These are phyloP conservation scores for Hanseniaspora nectarophila DNA, from an alignment of 805 yeast species.

Conservation along the genomic window DNA sequence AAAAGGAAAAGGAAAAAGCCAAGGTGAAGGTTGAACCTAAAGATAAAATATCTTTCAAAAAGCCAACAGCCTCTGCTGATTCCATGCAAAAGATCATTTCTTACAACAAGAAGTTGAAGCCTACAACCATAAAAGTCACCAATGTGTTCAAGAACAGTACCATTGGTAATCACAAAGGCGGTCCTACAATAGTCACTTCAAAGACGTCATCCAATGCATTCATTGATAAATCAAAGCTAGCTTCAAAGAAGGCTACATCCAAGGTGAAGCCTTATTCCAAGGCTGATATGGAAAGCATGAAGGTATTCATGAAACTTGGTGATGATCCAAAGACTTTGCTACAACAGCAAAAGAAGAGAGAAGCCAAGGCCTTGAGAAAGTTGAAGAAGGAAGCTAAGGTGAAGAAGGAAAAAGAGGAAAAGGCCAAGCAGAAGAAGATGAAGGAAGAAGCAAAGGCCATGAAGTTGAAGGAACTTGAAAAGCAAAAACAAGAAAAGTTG, in stretches of 20 bases:
- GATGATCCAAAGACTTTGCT: neutral
- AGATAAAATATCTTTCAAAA: slow-evolving; percentile 15
- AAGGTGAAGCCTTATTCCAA: neutral
- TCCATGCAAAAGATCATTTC: neutral
- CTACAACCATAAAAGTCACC: neutral
- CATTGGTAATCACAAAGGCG: neutral
- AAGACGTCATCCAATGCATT: slow-evolving; percentile 2
- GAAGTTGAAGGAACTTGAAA: neutral
- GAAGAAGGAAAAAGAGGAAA: slow-evolving; percentile 3
- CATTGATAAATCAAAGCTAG: slow-evolving; percentile 3
- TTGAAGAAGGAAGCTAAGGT: neutral
- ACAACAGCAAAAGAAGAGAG: neutral
- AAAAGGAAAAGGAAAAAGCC: slow-evolving; percentile 19
- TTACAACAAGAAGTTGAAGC: neutral
- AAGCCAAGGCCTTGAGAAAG: neutral
- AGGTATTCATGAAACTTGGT: neutral
- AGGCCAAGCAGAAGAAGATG: neutral
- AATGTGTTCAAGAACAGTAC: slow-evolving; percentile 2
- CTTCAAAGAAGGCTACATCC: neutral
- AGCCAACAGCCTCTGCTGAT: slow-evolving; percentile 18
- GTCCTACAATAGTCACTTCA: neutral
- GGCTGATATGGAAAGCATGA: neutral
- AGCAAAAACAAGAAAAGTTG: neutral
- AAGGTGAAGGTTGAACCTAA: slow-evolving; percentile 10
- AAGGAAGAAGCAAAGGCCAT: neutral